phyloP scores from a whole-genome alignment of 768 basidiomycete species.

The Leccinellum rugosiceps region DNA sequence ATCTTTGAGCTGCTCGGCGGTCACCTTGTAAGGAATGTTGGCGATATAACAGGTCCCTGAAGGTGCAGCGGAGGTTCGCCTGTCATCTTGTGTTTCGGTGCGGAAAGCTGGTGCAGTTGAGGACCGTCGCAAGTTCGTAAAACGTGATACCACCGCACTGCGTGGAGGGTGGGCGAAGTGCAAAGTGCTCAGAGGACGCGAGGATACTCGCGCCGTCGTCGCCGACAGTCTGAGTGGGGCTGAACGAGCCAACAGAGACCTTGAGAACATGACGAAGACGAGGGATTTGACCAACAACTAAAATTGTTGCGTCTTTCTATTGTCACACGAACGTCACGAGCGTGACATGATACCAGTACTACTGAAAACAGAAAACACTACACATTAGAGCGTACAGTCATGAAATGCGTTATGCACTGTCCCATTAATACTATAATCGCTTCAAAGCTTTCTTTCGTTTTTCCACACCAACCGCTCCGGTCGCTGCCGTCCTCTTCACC shows the following conservation, averaged over 20 bases:
- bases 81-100: background rate
- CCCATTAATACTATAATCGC: conserved; percentile 46
- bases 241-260: conserved; percentile 18
- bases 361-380: background rate
- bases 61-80: conserved; percentile 20
- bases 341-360: conserved; percentile 7
- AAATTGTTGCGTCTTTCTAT: conserved; percentile 8
- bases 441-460: conserved; percentile 90
- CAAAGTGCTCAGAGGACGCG: conserved; percentile 15
- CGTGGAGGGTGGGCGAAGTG: conserved; percentile 1
- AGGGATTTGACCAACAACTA: background rate
- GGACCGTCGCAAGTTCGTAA: conserved; percentile 13
- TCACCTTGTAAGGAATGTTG: conserved; percentile 51
- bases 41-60: conserved; percentile 43
- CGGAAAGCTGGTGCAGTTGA: conserved; percentile 15
- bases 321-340: conserved; percentile 22
- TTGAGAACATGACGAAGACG: conserved; percentile 20
- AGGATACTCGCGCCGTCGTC: conserved; percentile 4
- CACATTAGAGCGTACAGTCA: conserved; percentile 7
- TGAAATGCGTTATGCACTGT: conserved; percentile 2
- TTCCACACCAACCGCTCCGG: conserved; percentile 58
- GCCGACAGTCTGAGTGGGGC: conserved; percentile 9
- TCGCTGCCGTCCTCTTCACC: conserved; percentile 61
- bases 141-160: background rate
- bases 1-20: conserved; percentile 39